Evolutionary conservation across 345 rosid genomes (phyloP).

Genomic region (Aquilaria yunnanensis): DNA sequence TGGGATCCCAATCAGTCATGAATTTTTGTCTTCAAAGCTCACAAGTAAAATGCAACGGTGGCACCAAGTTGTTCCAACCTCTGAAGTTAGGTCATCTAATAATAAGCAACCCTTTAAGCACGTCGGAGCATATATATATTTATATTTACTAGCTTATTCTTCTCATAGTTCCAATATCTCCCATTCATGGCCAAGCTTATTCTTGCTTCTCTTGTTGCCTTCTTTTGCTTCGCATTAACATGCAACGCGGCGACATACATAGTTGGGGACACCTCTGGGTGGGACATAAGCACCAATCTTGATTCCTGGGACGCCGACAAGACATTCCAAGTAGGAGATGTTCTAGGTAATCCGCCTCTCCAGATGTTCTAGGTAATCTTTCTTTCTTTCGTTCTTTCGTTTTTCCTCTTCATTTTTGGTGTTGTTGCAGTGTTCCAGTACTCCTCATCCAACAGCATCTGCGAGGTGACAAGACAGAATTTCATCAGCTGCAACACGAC

Average conservation of each 20-base stretch:
- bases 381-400: no score
- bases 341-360: conserved; percentile 37
- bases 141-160: neutral
- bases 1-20: conserved; percentile 7
- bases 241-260: conserved; percentile 51
- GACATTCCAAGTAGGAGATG: conserved; percentile 70
- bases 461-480: conserved; percentile 42
- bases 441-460: conserved; percentile 51
- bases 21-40: neutral
- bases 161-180: neutral
- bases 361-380: neutral
- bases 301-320: conserved; percentile 65
- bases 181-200: conserved; percentile 29
- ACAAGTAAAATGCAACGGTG: neutral
- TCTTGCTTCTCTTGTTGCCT: conserved; percentile 9
- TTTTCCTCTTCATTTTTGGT: neutral
- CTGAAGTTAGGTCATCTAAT: conserved; percentile 38
- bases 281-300: conserved; percentile 87
- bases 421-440: conserved; percentile 55
- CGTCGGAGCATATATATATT: neutral
- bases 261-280: conserved; percentile 82
- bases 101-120: conserved; percentile 17
- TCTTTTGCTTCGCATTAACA: conserved; percentile 20
- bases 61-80: conserved; percentile 8
- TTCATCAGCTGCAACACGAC: conserved; percentile 56